A percentile compares a stretch with the other conserved stretches of the same genome.
phyloP scores from a whole-genome alignment of 2,329 filamentous ascomycete genomes.

The Cladosporium sp. region DNA sequence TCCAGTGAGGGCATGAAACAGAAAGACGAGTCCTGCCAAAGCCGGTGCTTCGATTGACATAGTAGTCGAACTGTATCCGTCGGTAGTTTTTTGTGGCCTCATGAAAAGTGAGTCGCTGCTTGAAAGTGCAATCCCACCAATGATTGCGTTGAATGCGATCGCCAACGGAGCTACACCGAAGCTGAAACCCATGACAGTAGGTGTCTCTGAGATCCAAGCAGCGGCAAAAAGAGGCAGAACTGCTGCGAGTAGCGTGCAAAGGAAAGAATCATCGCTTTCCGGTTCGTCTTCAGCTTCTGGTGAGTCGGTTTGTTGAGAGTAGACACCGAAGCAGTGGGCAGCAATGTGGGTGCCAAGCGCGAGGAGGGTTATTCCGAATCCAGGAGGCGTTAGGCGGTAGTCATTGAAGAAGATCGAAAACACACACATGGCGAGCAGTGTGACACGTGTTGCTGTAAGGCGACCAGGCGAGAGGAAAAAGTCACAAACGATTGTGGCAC shows the following conservation, averaged over 20 bases:
- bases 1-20: background rate
- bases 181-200: background rate
- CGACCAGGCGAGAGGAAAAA: slow-evolving; percentile 5
- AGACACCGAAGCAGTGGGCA: slow-evolving; percentile 4
- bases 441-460: slow-evolving; percentile 7
- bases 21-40: slow-evolving; percentile 7
- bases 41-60: slow-evolving; percentile 8
- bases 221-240: background rate
- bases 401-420: slow-evolving; percentile 19
- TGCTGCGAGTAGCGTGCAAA: background rate
- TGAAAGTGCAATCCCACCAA: slow-evolving; percentile 13
- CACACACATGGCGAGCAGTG: slow-evolving; percentile 14
- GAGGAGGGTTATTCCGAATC: slow-evolving; percentile 9
- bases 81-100: background rate
- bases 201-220: slow-evolving; percentile 5
- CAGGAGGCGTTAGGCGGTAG: slow-evolving; percentile 14
- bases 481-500: slow-evolving; percentile 16
- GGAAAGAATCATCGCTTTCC: background rate
- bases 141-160: background rate
- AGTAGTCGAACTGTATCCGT: background rate
- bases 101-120: slow-evolving; percentile 4
- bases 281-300: slow-evolving; percentile 1
- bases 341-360: slow-evolving; percentile 17
- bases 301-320: background rate
- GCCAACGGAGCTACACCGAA: background rate